These are phyloP conservation scores for Lindgomyces ingoldianus DNA, from an alignment of 495 filamentous ascomycete genomes.

Conservation along the genomic window DNA sequence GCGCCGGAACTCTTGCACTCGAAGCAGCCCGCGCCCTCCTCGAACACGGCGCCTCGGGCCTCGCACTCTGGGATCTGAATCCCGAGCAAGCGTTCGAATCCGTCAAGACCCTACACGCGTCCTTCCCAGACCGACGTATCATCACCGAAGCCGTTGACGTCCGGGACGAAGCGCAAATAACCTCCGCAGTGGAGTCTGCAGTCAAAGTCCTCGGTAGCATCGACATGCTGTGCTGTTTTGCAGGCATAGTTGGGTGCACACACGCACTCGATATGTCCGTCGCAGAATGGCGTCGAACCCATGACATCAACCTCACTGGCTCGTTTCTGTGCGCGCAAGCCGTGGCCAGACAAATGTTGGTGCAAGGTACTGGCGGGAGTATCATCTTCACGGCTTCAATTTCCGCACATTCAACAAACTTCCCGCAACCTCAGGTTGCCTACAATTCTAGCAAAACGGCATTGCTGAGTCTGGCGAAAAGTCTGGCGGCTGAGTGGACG, in stretches of 20 bases:
- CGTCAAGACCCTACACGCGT: slow-evolving; percentile 48
- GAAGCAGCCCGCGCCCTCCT: slow-evolving; percentile 62
- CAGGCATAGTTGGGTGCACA: slow-evolving; percentile 64
- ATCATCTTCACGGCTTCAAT: slow-evolving; percentile 70
- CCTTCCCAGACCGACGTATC: slow-evolving; percentile 59
- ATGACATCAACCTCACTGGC: slow-evolving; percentile 71
- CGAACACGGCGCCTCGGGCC: slow-evolving; percentile 65
- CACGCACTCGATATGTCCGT: slow-evolving; percentile 58
- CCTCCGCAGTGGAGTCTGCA: slow-evolving; percentile 49
- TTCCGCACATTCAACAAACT: slow-evolving; percentile 67
- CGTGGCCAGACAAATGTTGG: slow-evolving; percentile 50
- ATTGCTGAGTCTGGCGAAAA: slow-evolving; percentile 59
- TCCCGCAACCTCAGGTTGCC: slow-evolving; percentile 66
- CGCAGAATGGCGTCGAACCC: slow-evolving; percentile 57
- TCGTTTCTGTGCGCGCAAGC: slow-evolving; percentile 70
- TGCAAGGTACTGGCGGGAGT: slow-evolving; percentile 59
- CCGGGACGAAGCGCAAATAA: slow-evolving; percentile 48
- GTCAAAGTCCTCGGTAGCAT: slow-evolving; percentile 53
- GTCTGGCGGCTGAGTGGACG: slow-evolving; percentile 68
- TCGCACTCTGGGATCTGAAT: slow-evolving; percentile 65
- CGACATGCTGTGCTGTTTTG: slow-evolving; percentile 64
- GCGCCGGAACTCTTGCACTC: slow-evolving; percentile 67
- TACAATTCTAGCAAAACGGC: slow-evolving; percentile 74
- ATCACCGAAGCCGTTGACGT: slow-evolving; percentile 57
- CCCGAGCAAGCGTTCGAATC: slow-evolving; percentile 46